Percentiles rank a stretch among this genome's conserved stretches.
Conservation (phyloP, 495 filamentous ascomycete species). For the Hypoxylon intermedium region DNA sequence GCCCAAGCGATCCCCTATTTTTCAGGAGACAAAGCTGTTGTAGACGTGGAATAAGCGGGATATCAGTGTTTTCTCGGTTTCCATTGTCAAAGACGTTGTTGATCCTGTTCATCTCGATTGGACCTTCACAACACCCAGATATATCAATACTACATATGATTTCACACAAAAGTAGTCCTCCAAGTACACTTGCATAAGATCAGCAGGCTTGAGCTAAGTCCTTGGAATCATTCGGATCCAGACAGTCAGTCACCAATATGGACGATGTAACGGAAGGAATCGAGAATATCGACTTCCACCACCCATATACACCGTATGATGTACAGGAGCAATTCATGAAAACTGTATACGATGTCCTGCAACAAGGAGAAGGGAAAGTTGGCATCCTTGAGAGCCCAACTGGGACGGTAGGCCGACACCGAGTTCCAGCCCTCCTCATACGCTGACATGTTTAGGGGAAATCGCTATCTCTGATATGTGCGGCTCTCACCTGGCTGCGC, state of each 20-base stretch:
- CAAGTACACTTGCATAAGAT: background rate
- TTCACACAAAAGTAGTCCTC: background rate
- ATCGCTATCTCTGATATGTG: slow-evolving; percentile 94
- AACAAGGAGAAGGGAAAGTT: slow-evolving; percentile 75
- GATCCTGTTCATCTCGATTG: background rate
- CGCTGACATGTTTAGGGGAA: slow-evolving; percentile 70
- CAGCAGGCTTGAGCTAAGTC: background rate
- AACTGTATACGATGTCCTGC: slow-evolving; percentile 80
- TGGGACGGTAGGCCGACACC: slow-evolving; percentile 61
- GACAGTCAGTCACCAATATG: slow-evolving; percentile 18
- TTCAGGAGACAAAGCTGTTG: background rate
- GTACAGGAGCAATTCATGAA: slow-evolving; percentile 93
- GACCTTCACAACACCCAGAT: background rate
- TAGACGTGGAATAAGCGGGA: too few relatives aligned
- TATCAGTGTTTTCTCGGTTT: too few relatives aligned
- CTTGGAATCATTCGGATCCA: too few relatives aligned
- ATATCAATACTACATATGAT: slow-evolving; percentile 8
- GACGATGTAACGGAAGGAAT: slow-evolving; percentile 33
- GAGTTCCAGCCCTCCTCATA: background rate
- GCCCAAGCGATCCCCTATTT: background rate
- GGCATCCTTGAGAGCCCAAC: slow-evolving; percentile 96
- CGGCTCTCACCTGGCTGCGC: slow-evolving; percentile 90
- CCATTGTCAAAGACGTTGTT: too few relatives aligned
- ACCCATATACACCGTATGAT: slow-evolving; percentile 89
- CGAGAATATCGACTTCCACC: slow-evolving; percentile 72